Evolutionary conservation across 2,329 filamentous ascomycete species (phyloP), one percentile per base, ranked within the genome.

Genomic region (Ophiocordyceps unilateralis): DNA sequence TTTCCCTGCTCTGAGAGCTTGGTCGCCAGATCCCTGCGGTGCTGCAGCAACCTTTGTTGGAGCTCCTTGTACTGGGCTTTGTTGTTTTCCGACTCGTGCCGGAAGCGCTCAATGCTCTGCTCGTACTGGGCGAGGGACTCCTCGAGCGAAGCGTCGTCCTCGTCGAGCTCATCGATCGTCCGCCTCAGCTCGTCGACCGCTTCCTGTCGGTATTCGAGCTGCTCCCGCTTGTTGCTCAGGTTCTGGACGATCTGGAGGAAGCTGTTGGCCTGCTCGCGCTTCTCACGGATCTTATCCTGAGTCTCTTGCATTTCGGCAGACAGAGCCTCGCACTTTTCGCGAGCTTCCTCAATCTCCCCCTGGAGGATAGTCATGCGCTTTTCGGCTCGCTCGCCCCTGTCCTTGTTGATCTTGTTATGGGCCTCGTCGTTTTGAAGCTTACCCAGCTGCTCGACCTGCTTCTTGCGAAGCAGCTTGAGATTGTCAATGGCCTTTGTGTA

Each of bases 401-500:
- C 83, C 57, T 95, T 96, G 59, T 91, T 82, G 40, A 74, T 67
- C 58, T 91, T 91, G 49, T 83, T 78, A 49, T 87, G 76, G 36
- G 78, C 70, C 56, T 94, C 85, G 46, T 82, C 73, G 38, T 81
- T 75, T 53, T 84, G 85, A 45, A 82, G 72, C 47, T 80, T 75
- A 15, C 68, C 73, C 10, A 96, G 70, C 47, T 89, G 74, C 48
- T 83, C 78, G 30, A 79, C 81, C 50, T 93, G 81, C 49, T 79
- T 81, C 63, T 96, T 98, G 34, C 81, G 74, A 41, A 96, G 69
- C 10, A 78, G 59, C 56, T 93, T 95, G 57, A 98, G 83, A 58
- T 93, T 94, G 39, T 95, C 88, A 46, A 98, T 93, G 17, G 88
- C 91, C 55, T 94, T 95, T 28, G 88, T 94, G 61, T 96, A 98